Percentiles rank a stretch among this genome's conserved stretches.
Evolutionary conservation across 148 eudicot genomes (phyloP).

Genomic region (Limonium bicolor): DNA sequence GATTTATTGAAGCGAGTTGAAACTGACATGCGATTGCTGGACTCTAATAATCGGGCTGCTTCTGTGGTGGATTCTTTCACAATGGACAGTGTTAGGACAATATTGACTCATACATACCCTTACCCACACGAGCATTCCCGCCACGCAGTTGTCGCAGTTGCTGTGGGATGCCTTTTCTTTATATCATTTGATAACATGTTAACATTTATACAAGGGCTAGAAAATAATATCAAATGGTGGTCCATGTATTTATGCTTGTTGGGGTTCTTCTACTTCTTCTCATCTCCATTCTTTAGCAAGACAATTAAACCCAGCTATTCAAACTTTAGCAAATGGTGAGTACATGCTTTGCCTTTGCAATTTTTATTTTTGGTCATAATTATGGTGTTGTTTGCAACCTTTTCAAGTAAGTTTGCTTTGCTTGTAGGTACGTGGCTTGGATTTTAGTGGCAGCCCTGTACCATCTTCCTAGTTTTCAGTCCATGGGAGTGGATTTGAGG

Average conservation of each 20-base stretch:
- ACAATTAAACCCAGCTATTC: conserved; percentile 96
- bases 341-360: conserved; percentile 1
- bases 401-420: conserved; percentile 5
- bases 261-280: conserved; percentile 97
- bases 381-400: conserved; percentile 1
- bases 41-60: conserved; percentile 43
- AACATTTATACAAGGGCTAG: conserved; percentile 80
- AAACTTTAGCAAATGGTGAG: conserved; percentile 90
- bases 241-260: conserved; percentile 87
- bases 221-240: conserved; percentile 97
- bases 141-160: conserved; percentile 83
- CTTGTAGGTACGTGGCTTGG: conserved; percentile 86
- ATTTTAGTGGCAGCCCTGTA: conserved; percentile 85
- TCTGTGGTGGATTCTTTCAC: conserved; percentile 63
- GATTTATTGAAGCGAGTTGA: no score
- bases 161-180: conserved; percentile 86
- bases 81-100: conserved; percentile 85
- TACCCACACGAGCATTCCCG: conserved; percentile 97
- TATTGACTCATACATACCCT: conserved; percentile 71
- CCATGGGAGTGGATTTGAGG: conserved; percentile 98
- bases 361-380: neutral
- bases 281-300: conserved; percentile 94
- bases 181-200: conserved; percentile 94
- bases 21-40: no score
- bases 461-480: conserved; percentile 96